Evolutionary conservation across 1,139 yeast species (phyloP).

Genomic region (Pneumocystis oryctolagi): DNA sequence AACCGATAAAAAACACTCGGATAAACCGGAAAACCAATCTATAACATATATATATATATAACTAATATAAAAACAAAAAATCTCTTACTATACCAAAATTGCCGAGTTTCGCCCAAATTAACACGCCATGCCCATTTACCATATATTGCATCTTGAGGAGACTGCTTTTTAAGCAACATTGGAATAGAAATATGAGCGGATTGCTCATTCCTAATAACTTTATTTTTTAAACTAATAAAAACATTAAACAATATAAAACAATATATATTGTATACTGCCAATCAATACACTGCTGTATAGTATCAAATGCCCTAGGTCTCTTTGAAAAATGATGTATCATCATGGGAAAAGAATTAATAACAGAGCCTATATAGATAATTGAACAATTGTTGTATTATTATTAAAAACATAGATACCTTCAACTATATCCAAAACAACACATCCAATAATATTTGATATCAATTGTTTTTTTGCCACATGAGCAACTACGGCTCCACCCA

Average conservation of each 20-base stretch:
- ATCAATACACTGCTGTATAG: slow-evolving; percentile 47
- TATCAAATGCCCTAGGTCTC: slow-evolving; percentile 46
- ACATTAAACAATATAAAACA: neutral
- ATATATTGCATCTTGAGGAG: slow-evolving; percentile 5
- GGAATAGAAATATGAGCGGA: slow-evolving; percentile 75
- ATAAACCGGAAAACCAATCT: slow-evolving; percentile 66
- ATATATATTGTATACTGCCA: slow-evolving; percentile 46
- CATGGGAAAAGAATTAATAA: slow-evolving; percentile 47
- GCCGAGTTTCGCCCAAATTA: slow-evolving; percentile 43
- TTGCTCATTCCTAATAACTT: slow-evolving; percentile 36
- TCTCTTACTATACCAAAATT: slow-evolving; percentile 46
- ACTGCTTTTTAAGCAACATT: slow-evolving; percentile 30
- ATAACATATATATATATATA: neutral
- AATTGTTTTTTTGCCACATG: slow-evolving; percentile 27
- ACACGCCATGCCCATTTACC: slow-evolving; percentile 42
- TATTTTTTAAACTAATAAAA: slow-evolving; percentile 26
- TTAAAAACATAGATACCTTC: slow-evolving; percentile 37
- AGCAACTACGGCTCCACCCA: slow-evolving; percentile 79
- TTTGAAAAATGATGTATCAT: slow-evolving; percentile 51
- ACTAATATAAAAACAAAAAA: neutral
- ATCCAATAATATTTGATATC: slow-evolving; percentile 32
- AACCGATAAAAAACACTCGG: slow-evolving; percentile 41
- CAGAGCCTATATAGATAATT: slow-evolving; percentile 30
- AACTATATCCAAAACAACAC: slow-evolving; percentile 74
- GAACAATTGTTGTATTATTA: neutral